These are phyloP conservation scores for Colletotrichum truncatum DNA, from an alignment of 2,329 filamentous ascomycete species.

Conservation along the genomic window DNA sequence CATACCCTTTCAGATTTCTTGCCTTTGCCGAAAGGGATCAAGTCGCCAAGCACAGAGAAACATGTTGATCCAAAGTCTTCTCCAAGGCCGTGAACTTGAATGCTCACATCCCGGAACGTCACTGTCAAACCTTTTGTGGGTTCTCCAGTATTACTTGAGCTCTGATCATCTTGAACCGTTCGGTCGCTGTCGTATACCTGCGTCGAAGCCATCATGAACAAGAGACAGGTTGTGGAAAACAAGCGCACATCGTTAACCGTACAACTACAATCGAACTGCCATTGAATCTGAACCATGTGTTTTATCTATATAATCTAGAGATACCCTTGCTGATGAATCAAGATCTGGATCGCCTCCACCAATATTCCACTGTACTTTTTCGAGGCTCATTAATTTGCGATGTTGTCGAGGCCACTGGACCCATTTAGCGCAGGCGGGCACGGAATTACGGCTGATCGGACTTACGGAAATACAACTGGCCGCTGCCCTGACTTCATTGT, in stretches of 20 bases:
- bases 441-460: slow-evolving; percentile 21
- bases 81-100: not conserved
- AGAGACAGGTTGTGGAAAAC: too few relatives aligned
- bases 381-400: not conserved
- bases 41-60: not conserved
- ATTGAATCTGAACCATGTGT: not conserved
- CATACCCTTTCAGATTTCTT: not conserved
- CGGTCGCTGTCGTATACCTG: not conserved
- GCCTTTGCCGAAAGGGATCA: not conserved
- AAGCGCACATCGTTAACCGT: too few relatives aligned
- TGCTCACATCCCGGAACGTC: not conserved
- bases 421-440: not conserved
- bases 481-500: not conserved
- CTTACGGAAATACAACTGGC: slow-evolving; percentile 1
- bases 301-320: not conserved
- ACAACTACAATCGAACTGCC: not conserved
- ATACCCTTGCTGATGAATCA: not conserved
- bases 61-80: not conserved
- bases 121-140: not conserved
- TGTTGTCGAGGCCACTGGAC: not conserved
- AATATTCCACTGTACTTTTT: not conserved
- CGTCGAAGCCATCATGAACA: not conserved
- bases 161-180: not conserved
- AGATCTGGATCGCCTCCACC: not conserved
- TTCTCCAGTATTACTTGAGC: not conserved